Evolutionary conservation across 2,329 filamentous ascomycete genomes (phyloP), one percentile per base, ranked within the genome.

Genomic region (Nemania sp.): DNA sequence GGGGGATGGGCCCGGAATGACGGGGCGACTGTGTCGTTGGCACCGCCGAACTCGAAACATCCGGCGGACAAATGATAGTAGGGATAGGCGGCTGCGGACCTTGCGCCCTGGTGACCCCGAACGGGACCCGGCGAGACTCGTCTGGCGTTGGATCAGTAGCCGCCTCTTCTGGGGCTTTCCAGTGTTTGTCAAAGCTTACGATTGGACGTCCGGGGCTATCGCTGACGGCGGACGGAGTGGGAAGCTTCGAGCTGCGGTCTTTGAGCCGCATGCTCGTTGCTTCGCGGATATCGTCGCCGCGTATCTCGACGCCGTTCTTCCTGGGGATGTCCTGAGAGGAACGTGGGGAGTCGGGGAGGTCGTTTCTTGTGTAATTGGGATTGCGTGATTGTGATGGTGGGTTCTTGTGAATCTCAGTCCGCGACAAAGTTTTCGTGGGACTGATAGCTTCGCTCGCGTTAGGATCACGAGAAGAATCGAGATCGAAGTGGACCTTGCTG

Each of bases 181-280:
- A 97, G 74, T 89, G 85, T 71, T 85, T 85, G 78, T 96, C 86
- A 83, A 98, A 98, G 83, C 94, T 98, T 82, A 98, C 94, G 81
- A 98, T 98, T 65, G 94, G 94, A 73, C 94, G 87, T 69, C 92
- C 92, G 69, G 90, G 90, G 72, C 85, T 90, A 79, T 97, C 90
- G 79, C 92, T 97, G 76, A 98, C 93, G 71, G 91, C 89, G 56
- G 90, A 91, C 66, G 94, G 94, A 71, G 90, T 94, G 29, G 93
- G 94, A 64, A 98, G 81, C 73, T 91, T 96, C 59, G 87, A 78
- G 76, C 92, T 97, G 72, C 93, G 88, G 76, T 97, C 92, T 74
- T 87, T 92, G 65, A 95, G 80, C 73, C 82, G 89, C 85, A 96
- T 96, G 77, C 90, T 95, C 7, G 94, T 98, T 56, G 94, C 94